phyloP scores from a whole-genome alignment of 345 rosid species.

The Combretum micranthum region DNA sequence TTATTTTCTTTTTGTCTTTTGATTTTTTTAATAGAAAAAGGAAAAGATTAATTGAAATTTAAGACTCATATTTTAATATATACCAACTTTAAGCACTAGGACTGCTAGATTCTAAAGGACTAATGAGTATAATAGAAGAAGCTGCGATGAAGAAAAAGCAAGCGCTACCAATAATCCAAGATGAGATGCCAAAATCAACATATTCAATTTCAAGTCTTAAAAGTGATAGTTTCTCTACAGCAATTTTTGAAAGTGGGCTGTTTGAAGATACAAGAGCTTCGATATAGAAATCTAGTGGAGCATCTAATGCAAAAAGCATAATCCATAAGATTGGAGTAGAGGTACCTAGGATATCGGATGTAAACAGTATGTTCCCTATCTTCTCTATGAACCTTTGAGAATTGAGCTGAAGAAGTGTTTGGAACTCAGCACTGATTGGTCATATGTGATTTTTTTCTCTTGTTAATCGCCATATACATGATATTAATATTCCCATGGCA shows the following conservation, averaged over 20 bases:
- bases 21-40: background rate
- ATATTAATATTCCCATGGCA: no score
- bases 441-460: no score
- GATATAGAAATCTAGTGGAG: slow-evolving; percentile 49
- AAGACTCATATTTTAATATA: background rate
- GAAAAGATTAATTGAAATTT: background rate
- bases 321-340: slow-evolving; percentile 20
- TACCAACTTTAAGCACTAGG: slow-evolving; percentile 33
- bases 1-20: background rate
- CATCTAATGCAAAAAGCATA: slow-evolving; percentile 22
- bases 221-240: slow-evolving; percentile 54
- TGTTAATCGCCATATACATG: no score
- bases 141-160: slow-evolving; percentile 29
- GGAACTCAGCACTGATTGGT: no score
- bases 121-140: slow-evolving; percentile 63
- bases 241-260: slow-evolving; percentile 42
- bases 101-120: slow-evolving; percentile 77
- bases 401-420: no score
- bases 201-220: slow-evolving; percentile 71
- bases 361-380: slow-evolving; percentile 38
- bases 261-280: slow-evolving; percentile 80
- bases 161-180: slow-evolving; percentile 54
- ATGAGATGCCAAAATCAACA: slow-evolving; percentile 57
- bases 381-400: background rate
- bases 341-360: slow-evolving; percentile 16